Conservation (phyloP, 495 filamentous ascomycete genomes). For the Sordaria brevicollis region DNA sequence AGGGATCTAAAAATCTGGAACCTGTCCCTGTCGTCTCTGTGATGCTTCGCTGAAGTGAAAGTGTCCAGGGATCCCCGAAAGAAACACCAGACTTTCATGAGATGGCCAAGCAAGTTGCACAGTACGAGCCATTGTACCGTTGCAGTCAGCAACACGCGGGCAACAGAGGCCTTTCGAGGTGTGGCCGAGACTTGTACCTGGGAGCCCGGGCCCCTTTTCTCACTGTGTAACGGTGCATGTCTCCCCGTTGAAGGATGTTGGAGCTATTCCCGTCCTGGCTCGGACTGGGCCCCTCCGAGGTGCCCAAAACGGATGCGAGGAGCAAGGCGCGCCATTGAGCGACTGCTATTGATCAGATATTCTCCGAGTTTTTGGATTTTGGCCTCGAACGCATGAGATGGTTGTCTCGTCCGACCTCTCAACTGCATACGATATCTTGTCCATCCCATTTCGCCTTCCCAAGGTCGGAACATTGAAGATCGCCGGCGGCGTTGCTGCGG, state of each 20-base stretch:
- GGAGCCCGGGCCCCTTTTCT: not conserved
- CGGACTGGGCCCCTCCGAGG: constrained; percentile 18
- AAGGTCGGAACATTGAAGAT: constrained; percentile 8
- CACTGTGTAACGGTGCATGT: constrained; percentile 1
- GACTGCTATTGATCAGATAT: constrained; percentile 8
- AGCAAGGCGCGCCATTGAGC: constrained; percentile 2
- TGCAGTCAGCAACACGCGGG: not conserved
- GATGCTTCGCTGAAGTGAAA: not conserved
- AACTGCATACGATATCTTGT: not conserved
- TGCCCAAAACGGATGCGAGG: constrained; percentile 12
- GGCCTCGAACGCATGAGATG: not conserved
- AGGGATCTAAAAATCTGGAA: not conserved
- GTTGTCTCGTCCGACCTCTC: not conserved
- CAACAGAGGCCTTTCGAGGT: not conserved
- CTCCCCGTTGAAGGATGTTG: not conserved
- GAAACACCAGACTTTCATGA: not conserved
- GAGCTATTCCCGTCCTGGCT: not conserved
- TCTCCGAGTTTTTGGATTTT: constrained; percentile 5
- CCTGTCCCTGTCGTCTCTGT: not conserved
- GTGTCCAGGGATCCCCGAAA: not conserved
- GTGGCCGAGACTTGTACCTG: not conserved
- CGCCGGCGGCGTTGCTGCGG: not conserved
- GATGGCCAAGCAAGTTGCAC: not conserved
- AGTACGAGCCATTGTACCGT: not conserved
- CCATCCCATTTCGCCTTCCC: not conserved